Conservation (phyloP, 345 rosid species). For the Fremontodendron californicum region DNA sequence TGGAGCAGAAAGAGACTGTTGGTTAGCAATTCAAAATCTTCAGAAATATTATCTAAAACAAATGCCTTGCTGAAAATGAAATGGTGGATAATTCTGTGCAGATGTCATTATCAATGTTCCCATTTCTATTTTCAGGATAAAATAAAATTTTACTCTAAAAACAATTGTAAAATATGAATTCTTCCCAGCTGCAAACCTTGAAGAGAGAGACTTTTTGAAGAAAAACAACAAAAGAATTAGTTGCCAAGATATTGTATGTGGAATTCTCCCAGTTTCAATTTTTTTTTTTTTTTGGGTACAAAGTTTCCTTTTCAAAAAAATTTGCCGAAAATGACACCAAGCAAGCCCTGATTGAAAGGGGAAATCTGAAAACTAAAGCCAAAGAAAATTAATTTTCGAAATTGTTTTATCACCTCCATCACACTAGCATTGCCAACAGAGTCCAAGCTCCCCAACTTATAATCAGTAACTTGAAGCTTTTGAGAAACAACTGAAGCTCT, state of each 20-base stretch:
- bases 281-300: no score
- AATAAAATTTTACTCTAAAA: neutral
- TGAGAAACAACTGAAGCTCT: conserved; percentile 37
- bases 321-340: conserved; percentile 14
- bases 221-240: neutral
- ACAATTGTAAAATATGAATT: neutral
- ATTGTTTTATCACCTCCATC: conserved; percentile 40
- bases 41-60: neutral
- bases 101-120: conserved; percentile 6
- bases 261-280: no score
- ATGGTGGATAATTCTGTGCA: neutral
- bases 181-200: neutral
- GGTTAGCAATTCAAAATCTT: neutral
- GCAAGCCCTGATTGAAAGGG: neutral
- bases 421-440: conserved; percentile 30
- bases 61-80: neutral
- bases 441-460: conserved; percentile 30
- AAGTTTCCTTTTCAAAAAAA: neutral
- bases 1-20: neutral
- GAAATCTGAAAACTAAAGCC: neutral
- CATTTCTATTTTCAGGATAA: neutral
- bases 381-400: neutral
- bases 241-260: neutral
- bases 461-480: conserved; percentile 39
- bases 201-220: neutral